A percentile compares a stretch with the other conserved stretches of the same genome.
Conservation (phyloP, 2,329 filamentous ascomycete genomes). For the Apiospora kogelbergensis region DNA sequence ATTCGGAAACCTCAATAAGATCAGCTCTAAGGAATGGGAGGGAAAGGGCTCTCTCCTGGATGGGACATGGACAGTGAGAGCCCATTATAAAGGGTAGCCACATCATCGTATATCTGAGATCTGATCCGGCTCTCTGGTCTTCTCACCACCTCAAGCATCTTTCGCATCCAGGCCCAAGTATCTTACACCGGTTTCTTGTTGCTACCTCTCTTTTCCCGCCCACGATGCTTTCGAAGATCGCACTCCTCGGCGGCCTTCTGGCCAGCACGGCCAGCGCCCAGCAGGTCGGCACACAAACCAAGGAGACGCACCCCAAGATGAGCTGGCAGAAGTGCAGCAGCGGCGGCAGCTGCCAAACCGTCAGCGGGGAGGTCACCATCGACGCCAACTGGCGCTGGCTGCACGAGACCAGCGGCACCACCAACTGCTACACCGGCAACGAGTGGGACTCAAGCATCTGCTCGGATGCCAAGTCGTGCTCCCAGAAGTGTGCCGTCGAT, state of each 20-base stretch:
- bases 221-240: constrained; percentile 26
- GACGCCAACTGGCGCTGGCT: constrained; percentile 55
- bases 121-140: not conserved
- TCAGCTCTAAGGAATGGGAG: not conserved
- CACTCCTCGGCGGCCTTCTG: constrained; percentile 33
- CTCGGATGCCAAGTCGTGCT: constrained; percentile 36
- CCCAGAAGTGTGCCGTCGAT: constrained; percentile 42
- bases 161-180: not conserved
- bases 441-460: constrained; percentile 35
- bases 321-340: constrained; percentile 45
- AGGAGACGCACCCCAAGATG: constrained; percentile 45
- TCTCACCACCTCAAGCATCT: not conserved
- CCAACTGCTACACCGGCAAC: constrained; percentile 50
- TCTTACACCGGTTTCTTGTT: not conserved
- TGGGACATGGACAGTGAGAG: not conserved
- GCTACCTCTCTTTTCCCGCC: no score
- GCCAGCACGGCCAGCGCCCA: constrained; percentile 36
- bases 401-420: constrained; percentile 38
- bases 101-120: not conserved
- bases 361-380: constrained; percentile 44
- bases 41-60: not conserved
- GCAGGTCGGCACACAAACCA: constrained; percentile 37
- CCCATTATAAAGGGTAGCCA: not conserved
- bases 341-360: constrained; percentile 41
- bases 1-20: not conserved